These are phyloP conservation scores for Ceratocystis cubensis DNA, from an alignment of 2,329 filamentous ascomycete genomes.

Conservation along the genomic window DNA sequence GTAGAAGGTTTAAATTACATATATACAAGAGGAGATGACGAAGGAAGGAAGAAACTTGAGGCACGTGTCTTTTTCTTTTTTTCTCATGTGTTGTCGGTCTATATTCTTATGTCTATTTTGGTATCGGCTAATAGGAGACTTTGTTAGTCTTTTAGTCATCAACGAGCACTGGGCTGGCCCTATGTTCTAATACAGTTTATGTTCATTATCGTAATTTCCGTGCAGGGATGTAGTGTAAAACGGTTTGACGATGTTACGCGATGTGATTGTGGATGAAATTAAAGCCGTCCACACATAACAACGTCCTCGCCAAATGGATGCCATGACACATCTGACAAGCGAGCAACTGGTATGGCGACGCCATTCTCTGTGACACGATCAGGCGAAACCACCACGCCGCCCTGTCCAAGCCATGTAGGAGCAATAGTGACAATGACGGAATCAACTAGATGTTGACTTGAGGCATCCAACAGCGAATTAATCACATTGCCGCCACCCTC, in stretches of 20 bases:
- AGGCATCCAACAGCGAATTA: slow-evolving; percentile 59
- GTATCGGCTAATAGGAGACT: slow-evolving; percentile 7
- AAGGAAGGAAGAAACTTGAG: neutral
- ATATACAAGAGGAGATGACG: neutral
- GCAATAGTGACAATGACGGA: slow-evolving; percentile 81
- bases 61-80: neutral
- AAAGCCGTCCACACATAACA: slow-evolving; percentile 60
- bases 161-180: slow-evolving; percentile 13
- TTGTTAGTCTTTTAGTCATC: slow-evolving; percentile 1
- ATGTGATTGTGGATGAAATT: neutral
- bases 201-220: slow-evolving; percentile 24
- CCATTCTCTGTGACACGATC: slow-evolving; percentile 39
- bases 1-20: neutral
- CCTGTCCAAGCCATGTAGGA: slow-evolving; percentile 76
- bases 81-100: neutral
- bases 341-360: slow-evolving; percentile 48
- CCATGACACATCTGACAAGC: slow-evolving; percentile 58
- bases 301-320: slow-evolving; percentile 69
- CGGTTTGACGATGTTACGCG: no score
- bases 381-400: slow-evolving; percentile 69
- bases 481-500: slow-evolving; percentile 78
- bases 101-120: slow-evolving; percentile 2
- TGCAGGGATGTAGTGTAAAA: neutral
- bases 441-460: slow-evolving; percentile 51
- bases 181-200: slow-evolving; percentile 21